These are phyloP conservation scores for Aspergillus pseudotamarii DNA, from an alignment of 2,329 filamentous ascomycete species.

Conservation along the genomic window DNA sequence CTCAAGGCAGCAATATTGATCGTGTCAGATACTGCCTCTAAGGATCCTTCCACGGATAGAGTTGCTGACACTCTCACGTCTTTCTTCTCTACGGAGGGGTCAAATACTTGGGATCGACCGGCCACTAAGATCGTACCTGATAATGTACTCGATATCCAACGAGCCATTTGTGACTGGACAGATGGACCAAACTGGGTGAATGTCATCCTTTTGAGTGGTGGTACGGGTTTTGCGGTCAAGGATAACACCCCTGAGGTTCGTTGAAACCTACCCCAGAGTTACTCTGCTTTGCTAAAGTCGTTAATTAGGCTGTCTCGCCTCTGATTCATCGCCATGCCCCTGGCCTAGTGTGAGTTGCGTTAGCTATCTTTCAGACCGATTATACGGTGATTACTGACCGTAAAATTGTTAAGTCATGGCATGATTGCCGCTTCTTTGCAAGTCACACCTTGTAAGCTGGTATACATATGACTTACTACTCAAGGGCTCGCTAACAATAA, in stretches of 20 bases:
- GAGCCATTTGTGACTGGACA: conserved; percentile 70
- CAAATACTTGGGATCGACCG: conserved; percentile 70
- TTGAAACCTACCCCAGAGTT: conserved; percentile 10
- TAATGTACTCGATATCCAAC: conserved; percentile 72
- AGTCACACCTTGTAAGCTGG: conserved; percentile 80
- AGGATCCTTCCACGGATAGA: conserved; percentile 77
- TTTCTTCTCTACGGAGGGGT: conserved; percentile 69
- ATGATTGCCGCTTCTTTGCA: conserved; percentile 85
- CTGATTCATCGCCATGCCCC: conserved; percentile 84
- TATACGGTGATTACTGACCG: conserved; percentile 23
- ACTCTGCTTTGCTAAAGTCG: conserved; percentile 17
- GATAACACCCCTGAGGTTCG: conserved; percentile 86
- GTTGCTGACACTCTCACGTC: conserved; percentile 68
- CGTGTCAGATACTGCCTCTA: conserved; percentile 85
- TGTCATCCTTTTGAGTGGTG: conserved; percentile 84
- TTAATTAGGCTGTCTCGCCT: conserved; percentile 69
- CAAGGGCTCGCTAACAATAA: conserved; percentile 26
- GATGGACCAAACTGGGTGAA: conserved; percentile 67
- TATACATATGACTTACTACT: conserved; percentile 21
- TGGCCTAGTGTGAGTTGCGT: conserved; percentile 69
- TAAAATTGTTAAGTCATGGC: conserved; percentile 64
- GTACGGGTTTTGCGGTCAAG: conserved; percentile 84
- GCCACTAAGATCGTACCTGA: conserved; percentile 79
- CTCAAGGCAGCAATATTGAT: conserved; percentile 79
- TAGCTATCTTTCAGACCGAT: background rate